These are phyloP conservation scores for Circinella minor DNA, from an alignment of 371 early-diverging fungal species.

Conservation along the genomic window DNA sequence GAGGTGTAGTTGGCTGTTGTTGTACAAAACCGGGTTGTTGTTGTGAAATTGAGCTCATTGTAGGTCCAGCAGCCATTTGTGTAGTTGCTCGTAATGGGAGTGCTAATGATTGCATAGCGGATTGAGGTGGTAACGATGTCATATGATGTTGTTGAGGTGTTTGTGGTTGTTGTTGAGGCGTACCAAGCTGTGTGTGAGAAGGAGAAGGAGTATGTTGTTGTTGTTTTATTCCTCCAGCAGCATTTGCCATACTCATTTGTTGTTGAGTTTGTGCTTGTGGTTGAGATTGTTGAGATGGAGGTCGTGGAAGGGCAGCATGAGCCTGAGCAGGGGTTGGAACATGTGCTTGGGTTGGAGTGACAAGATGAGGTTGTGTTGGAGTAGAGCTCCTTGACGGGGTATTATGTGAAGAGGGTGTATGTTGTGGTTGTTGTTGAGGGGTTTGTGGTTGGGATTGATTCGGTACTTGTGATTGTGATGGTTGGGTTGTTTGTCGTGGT, in stretches of 20 bases:
- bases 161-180: slow-evolving; percentile 4
- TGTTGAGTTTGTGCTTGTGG: slow-evolving; percentile 24
- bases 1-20: slow-evolving; percentile 15
- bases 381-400: slow-evolving; percentile 14
- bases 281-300: slow-evolving; percentile 24
- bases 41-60: slow-evolving; percentile 17
- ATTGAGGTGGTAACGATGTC: slow-evolving; percentile 25
- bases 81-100: slow-evolving; percentile 32
- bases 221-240: slow-evolving; percentile 11
- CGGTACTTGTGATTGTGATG: slow-evolving; percentile 16
- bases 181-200: slow-evolving; percentile 27
- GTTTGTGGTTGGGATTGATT: slow-evolving; percentile 15
- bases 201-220: slow-evolving; percentile 36
- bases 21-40: slow-evolving; percentile 26
- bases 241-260: slow-evolving; percentile 17
- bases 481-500: background rate
- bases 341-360: slow-evolving; percentile 47
- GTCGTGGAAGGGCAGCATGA: slow-evolving; percentile 29
- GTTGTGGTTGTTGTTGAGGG: slow-evolving; percentile 35
- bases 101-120: slow-evolving; percentile 23
- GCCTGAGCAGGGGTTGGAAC: slow-evolving; percentile 35
- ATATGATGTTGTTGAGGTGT: slow-evolving; percentile 27
- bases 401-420: slow-evolving; percentile 3
- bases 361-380: slow-evolving; percentile 43
- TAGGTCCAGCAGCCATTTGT: slow-evolving; percentile 19